Percentiles rank a stretch among this genome's conserved stretches.
These are phyloP conservation scores for Fusarium musae DNA, from an alignment of 2,329 filamentous ascomycete genomes.

Conservation along the genomic window DNA sequence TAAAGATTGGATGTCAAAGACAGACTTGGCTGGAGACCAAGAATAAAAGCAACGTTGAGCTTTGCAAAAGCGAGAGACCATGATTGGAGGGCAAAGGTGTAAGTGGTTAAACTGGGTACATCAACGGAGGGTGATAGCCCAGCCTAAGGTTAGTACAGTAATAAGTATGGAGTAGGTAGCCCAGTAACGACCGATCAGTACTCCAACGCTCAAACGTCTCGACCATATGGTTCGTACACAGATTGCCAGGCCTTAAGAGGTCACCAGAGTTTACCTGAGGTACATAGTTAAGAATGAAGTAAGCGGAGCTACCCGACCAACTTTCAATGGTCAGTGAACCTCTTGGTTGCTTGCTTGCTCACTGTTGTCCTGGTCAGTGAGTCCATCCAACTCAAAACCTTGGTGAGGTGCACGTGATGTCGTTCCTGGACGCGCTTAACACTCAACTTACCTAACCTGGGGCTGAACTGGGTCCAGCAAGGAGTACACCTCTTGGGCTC, in stretches of 20 bases:
- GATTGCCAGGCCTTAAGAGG: neutral
- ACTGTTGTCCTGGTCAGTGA: slow-evolving; percentile 6
- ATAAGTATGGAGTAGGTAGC: too few species aligned
- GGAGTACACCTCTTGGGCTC: neutral
- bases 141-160: too few species aligned
- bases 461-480: slow-evolving; percentile 10
- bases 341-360: neutral
- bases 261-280: neutral
- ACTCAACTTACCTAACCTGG: neutral
- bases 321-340: neutral
- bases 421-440: neutral
- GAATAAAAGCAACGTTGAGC: neutral
- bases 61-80: neutral
- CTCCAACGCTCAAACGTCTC: neutral
- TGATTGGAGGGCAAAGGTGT: slow-evolving; percentile 10
- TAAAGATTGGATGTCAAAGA: neutral
- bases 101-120: slow-evolving; percentile 10
- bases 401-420: slow-evolving; percentile 35
- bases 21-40: neutral
- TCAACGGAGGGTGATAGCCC: neutral
- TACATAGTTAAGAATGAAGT: neutral
- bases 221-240: neutral
- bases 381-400: neutral
- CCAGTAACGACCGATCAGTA: neutral
- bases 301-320: neutral